Percentiles rank a stretch among this genome's conserved stretches.
phyloP scores from a whole-genome alignment of 2,329 filamentous ascomycete genomes.

The Piedraia hortae region DNA sequence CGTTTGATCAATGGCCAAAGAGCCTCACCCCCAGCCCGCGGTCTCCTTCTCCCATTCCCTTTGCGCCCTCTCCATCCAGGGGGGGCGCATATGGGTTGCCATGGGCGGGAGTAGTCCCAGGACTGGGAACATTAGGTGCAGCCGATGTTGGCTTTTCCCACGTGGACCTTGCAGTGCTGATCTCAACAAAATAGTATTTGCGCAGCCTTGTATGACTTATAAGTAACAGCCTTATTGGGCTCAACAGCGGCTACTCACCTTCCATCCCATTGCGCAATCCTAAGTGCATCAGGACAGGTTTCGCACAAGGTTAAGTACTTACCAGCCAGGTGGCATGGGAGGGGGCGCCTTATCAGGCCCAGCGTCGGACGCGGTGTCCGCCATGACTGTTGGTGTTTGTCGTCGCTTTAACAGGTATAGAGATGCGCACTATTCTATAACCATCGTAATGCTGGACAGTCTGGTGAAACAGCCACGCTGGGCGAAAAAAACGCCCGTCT shows the following conservation, averaged over 20 bases:
- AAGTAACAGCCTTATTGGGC: neutral
- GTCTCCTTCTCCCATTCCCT: slow-evolving; percentile 9
- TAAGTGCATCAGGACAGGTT: slow-evolving; percentile 7
- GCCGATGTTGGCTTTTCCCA: slow-evolving; percentile 15
- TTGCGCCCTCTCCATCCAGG: slow-evolving; percentile 4
- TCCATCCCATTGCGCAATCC: slow-evolving; percentile 17
- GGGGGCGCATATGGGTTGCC: slow-evolving; percentile 12
- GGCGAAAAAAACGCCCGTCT: no score
- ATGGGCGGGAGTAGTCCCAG: slow-evolving; percentile 13
- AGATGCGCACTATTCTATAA: no score
- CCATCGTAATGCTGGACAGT: no score
- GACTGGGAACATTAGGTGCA: slow-evolving; percentile 14
- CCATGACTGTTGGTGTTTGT: slow-evolving; percentile 7
- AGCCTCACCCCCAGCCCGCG: slow-evolving; percentile 9
- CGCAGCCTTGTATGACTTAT: slow-evolving; percentile 9
- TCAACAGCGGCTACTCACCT: slow-evolving; percentile 9
- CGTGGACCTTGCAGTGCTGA: slow-evolving; percentile 16
- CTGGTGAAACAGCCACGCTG: no score
- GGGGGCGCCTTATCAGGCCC: slow-evolving; percentile 15
- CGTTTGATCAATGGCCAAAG: neutral
- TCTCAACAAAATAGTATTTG: slow-evolving; percentile 18
- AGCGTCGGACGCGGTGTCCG: slow-evolving; percentile 11
- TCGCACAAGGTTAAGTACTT: slow-evolving; percentile 4
- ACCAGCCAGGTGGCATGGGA: slow-evolving; percentile 15
- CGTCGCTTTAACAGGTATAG: no score